Percentiles rank a stretch among this genome's conserved stretches.
Conservation (phyloP, 345 rosid species). For the Durio zibethinus region DNA sequence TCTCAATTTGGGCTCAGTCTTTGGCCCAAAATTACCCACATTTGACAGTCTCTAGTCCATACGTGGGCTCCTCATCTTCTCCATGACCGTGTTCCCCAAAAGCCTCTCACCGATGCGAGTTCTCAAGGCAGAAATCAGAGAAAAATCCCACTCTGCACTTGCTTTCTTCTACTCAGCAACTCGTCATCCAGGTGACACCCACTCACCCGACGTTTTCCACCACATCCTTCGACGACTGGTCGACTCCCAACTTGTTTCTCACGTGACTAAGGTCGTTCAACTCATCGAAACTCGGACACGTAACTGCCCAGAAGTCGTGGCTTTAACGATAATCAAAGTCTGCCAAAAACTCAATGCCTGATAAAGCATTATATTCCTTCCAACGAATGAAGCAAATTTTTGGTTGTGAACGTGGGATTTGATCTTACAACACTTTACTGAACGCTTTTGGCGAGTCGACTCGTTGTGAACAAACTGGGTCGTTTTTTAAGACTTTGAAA, state of each 20-base stretch:
- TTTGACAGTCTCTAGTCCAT: not conserved
- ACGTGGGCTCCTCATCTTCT: not conserved
- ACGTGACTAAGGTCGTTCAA: constrained; percentile 50
- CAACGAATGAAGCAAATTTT: constrained; percentile 65
- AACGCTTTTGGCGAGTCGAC: constrained; percentile 56
- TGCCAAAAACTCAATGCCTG: constrained; percentile 63
- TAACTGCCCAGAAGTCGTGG: too few species aligned
- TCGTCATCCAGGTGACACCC: constrained; percentile 47
- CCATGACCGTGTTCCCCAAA: constrained; percentile 56
- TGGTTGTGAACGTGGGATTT: constrained; percentile 67
- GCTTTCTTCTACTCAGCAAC: constrained; percentile 61
- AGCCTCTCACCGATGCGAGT: constrained; percentile 52
- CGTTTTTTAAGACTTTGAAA: constrained; percentile 46
- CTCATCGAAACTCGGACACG: constrained; percentile 54
- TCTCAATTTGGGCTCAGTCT: not conserved
- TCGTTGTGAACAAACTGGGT: constrained; percentile 54
- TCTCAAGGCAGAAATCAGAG: constrained; percentile 61
- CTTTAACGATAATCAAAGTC: constrained; percentile 56
- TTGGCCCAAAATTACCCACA: not conserved
- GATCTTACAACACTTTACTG: constrained; percentile 63
- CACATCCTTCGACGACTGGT: constrained; percentile 75
- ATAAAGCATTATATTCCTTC: constrained; percentile 55
- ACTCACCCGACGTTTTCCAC: constrained; percentile 63
- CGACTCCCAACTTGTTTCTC: constrained; percentile 39
- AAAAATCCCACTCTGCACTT: constrained; percentile 47